Conservation (phyloP, 2,329 filamentous ascomycete genomes). For the Tolypocladium pustulatum region DNA sequence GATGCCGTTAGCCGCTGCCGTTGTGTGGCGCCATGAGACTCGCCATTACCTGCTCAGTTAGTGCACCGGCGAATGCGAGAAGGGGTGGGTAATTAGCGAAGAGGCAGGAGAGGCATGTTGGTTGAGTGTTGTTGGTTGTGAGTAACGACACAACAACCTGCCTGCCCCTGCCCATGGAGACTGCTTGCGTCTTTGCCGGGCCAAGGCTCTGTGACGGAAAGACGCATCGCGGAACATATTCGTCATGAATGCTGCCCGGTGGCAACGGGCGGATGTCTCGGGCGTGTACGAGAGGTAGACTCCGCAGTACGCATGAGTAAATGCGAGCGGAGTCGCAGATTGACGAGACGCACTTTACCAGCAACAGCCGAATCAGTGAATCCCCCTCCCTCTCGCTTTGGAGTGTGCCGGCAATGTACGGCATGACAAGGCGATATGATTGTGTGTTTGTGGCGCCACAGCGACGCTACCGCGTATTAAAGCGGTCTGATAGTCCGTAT, state of each 20-base stretch:
- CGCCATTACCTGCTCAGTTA: not conserved
- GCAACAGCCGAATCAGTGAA: not conserved
- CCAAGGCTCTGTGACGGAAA: not conserved
- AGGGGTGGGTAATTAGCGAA: not conserved
- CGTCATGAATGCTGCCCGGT: not conserved
- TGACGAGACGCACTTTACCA: not conserved
- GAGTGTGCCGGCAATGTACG: not conserved
- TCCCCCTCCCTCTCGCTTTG: not conserved
- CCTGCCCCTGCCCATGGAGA: not conserved
- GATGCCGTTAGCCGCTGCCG: not conserved
- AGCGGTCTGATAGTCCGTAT: not conserved
- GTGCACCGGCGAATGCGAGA: not conserved
- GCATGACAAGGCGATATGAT: not conserved
- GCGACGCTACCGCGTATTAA: not conserved
- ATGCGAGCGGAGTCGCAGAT: not conserved
- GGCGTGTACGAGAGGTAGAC: not conserved
- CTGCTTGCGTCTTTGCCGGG: not conserved
- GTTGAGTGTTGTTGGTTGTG: not conserved
- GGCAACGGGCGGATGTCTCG: not conserved
- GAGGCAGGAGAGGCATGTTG: not conserved
- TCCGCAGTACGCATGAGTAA: not conserved
- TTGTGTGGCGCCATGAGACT: not conserved
- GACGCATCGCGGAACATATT: not conserved
- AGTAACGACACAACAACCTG: not conserved
- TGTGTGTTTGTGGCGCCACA: not conserved